These are phyloP conservation scores for Niveomyces coronatus DNA, from an alignment of 2,329 filamentous ascomycete species.

Conservation along the genomic window DNA sequence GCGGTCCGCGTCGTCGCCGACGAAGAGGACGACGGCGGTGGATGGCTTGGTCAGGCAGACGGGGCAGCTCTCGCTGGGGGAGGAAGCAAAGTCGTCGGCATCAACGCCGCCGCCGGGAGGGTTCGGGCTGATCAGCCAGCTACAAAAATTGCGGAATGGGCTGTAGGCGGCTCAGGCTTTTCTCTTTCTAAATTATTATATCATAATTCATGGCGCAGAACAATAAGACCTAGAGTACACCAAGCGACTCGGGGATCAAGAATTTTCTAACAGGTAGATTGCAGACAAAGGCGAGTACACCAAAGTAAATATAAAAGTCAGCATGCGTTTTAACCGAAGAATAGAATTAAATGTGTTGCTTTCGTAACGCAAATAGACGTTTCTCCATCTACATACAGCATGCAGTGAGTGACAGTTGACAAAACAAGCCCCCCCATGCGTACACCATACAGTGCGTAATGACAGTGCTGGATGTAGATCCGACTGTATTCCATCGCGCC, in stretches of 20 bases:
- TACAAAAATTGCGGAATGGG: slow-evolving; percentile 49
- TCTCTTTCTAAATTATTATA: no score
- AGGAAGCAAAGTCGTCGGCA: slow-evolving; percentile 4
- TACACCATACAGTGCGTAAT: background rate
- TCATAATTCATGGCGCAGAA: no score
- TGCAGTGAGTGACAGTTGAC: background rate
- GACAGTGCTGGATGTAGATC: no score
- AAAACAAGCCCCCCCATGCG: background rate
- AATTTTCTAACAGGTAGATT: no score
- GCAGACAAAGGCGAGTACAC: background rate
- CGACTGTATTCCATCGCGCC: no score
- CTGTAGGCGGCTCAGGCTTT: no score
- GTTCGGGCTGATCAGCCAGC: slow-evolving; percentile 52
- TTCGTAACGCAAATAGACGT: background rate
- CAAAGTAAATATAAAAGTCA: background rate
- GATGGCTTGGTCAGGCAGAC: slow-evolving; percentile 24
- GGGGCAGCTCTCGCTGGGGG: slow-evolving; percentile 21
- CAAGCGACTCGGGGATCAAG: no score
- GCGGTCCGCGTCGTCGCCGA: background rate
- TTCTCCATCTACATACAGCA: background rate
- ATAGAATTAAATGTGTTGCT: no score
- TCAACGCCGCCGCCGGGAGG: slow-evolving; percentile 33
- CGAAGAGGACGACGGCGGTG: slow-evolving; percentile 11
- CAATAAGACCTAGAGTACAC: background rate
- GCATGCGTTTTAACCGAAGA: no score